phyloP scores from a whole-genome alignment of 768 basidiomycete species.

The Brasilioporus rufonigricans region DNA sequence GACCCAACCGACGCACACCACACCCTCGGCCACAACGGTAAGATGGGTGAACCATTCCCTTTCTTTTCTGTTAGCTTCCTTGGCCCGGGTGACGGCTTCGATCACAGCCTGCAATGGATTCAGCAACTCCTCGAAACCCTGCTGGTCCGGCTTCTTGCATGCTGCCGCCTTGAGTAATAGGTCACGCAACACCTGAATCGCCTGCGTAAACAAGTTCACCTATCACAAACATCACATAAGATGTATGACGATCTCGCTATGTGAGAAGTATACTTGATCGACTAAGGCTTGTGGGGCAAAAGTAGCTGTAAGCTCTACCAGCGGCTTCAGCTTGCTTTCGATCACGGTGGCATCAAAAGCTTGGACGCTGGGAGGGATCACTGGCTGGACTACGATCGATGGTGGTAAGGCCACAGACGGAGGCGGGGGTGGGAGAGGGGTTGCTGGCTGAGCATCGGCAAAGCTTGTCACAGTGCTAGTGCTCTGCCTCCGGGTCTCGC shows the following conservation, averaged over 20 bases:
- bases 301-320: slow-evolving; percentile 65
- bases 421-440: slow-evolving; percentile 31
- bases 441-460: slow-evolving; percentile 24
- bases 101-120: slow-evolving; percentile 69
- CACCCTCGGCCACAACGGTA: slow-evolving; percentile 78
- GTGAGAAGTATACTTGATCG: slow-evolving; percentile 62
- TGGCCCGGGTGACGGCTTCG: slow-evolving; percentile 72
- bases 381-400: slow-evolving; percentile 36
- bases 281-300: slow-evolving; percentile 69
- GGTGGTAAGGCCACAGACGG: slow-evolving; percentile 37
- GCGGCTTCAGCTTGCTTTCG: slow-evolving; percentile 70
- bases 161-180: slow-evolving; percentile 64
- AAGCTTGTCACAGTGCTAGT: slow-evolving; percentile 31
- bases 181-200: slow-evolving; percentile 65
- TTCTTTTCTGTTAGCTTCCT: slow-evolving; percentile 77
- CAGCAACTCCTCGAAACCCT: slow-evolving; percentile 55
- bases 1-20: slow-evolving; percentile 84
- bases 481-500: slow-evolving; percentile 27
- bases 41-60: slow-evolving; percentile 83
- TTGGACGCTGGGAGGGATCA: slow-evolving; percentile 56
- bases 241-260: neutral
- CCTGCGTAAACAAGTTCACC: slow-evolving; percentile 66
- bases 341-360: slow-evolving; percentile 77
- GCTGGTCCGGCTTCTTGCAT: slow-evolving; percentile 78
- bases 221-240: slow-evolving; percentile 30